Percentiles rank a stretch among this genome's conserved stretches.
Conservation (phyloP, 345 rosid species). For the Conringia planisiliqua region DNA sequence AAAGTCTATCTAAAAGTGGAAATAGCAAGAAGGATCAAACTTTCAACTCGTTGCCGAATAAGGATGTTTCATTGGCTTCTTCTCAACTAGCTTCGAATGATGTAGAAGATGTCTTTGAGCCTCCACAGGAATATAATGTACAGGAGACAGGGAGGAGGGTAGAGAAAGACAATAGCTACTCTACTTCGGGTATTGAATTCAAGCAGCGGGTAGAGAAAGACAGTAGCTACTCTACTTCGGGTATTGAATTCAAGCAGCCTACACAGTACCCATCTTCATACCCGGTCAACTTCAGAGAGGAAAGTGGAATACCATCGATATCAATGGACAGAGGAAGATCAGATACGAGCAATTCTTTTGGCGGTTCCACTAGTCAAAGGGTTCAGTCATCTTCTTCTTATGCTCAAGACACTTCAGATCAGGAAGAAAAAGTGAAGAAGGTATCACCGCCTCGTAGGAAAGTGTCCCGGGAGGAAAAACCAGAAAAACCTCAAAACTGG, state of each 20-base stretch:
- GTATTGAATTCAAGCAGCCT: conserved; percentile 47
- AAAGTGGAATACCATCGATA: conserved; percentile 49
- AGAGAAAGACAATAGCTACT: conserved; percentile 56
- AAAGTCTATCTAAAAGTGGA: conserved; percentile 92
- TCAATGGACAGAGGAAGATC: conserved; percentile 56
- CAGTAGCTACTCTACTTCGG: conserved; percentile 40
- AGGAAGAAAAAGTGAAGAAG: conserved; percentile 76
- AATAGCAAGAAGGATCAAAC: conserved; percentile 72
- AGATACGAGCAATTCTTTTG: conserved; percentile 44
- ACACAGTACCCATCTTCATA: conserved; percentile 44
- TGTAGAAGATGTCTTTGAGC: conserved; percentile 54
- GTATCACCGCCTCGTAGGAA: conserved; percentile 83
- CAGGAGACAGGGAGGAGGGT: conserved; percentile 43
- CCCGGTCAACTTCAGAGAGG: conserved; percentile 46
- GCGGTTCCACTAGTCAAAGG: conserved; percentile 55
- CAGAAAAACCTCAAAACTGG: conserved; percentile 54
- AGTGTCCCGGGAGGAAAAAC: conserved; percentile 70
- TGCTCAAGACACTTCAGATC: conserved; percentile 51
- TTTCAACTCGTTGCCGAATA: conserved; percentile 46
- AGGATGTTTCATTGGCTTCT: conserved; percentile 55
- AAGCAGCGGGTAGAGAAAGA: conserved; percentile 67
- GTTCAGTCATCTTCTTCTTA: conserved; percentile 36
- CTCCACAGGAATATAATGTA: conserved; percentile 48
- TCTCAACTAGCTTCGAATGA: conserved; percentile 41
- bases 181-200: conserved; percentile 42